Evolutionary conservation across 225 moss, liverwort and hornwort species (phyloP).

Genomic region (Anthoceros angustus): DNA sequence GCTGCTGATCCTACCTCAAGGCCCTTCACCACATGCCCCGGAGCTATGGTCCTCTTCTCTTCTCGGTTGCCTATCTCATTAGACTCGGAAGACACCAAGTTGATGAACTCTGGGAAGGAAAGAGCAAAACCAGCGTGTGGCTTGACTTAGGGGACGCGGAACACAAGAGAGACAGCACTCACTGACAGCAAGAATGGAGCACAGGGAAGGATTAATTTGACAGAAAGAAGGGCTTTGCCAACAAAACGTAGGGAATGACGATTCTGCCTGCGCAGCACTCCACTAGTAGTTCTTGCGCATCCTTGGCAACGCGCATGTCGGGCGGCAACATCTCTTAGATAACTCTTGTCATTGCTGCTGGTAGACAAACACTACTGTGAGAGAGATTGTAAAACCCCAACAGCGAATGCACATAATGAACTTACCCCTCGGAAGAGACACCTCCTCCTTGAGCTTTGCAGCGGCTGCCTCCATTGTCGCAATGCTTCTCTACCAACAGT

Average conservation of each 20-base stretch:
- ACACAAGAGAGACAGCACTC: too few species aligned
- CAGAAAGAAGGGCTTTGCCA: neutral
- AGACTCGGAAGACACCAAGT: constrained; percentile 94
- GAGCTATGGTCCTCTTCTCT: constrained; percentile 98
- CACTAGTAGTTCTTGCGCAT: constrained; percentile 90
- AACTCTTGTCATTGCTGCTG: constrained; percentile 99
- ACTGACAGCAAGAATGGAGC: too few species aligned
- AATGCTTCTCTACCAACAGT: neutral
- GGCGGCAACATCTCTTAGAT: constrained; percentile 99
- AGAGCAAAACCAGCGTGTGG: too few species aligned
- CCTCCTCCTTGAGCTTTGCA: constrained; percentile 90
- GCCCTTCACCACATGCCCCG: constrained; percentile 86
- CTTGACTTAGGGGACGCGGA: too few species aligned
- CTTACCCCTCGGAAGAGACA: constrained; percentile 77
- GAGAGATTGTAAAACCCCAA: neutral
- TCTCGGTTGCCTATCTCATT: constrained; percentile 99
- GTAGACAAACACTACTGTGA: neutral
- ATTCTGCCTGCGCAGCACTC: constrained; percentile 91
- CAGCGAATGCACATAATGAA: constrained; percentile 8
- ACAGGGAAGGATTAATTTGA: too few species aligned
- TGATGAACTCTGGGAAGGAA: constrained; percentile 63
- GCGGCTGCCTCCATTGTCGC: constrained; percentile 72
- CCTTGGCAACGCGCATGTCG: constrained; percentile 97
- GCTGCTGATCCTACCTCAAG: constrained; percentile 42
- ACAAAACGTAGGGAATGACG: neutral